Evolutionary conservation across 441 rosid species (phyloP).

Genomic region (Francoa sonchifolia): DNA sequence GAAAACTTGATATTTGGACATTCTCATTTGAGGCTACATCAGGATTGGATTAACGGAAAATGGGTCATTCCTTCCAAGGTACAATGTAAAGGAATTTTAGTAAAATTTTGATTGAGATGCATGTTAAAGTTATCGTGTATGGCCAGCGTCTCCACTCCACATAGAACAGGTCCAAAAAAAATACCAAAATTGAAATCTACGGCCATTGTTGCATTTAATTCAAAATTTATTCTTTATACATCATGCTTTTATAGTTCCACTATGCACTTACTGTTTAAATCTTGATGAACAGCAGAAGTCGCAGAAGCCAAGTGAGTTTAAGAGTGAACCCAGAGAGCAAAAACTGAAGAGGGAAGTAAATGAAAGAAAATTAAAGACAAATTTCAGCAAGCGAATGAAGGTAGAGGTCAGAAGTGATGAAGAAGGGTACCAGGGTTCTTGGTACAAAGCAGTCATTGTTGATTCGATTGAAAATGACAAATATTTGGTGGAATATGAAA

Average conservation of each 20-base stretch:
- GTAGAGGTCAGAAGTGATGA: constrained; percentile 37
- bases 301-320: constrained; percentile 2
- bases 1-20: constrained; percentile 15
- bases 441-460: constrained; percentile 26
- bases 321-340: neutral
- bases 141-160: too few species aligned
- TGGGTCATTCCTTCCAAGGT: constrained; percentile 25
- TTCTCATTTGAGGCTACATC: constrained; percentile 19
- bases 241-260: neutral
- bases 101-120: neutral
- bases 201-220: too few species aligned
- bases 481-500: constrained; percentile 29
- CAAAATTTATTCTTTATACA: neutral
- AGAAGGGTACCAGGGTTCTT: constrained; percentile 24
- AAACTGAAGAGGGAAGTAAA: neutral
- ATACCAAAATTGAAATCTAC: too few species aligned
- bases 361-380: neutral
- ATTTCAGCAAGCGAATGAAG: constrained; percentile 16
- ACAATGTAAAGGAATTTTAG: constrained; percentile 2
- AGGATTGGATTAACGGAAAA: constrained; percentile 18
- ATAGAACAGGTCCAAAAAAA: too few species aligned
- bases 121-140: neutral
- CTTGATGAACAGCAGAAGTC: neutral
- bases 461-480: constrained; percentile 15
- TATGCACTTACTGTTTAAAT: neutral